Conservation (phyloP, 192 early-diverging fungal species). For the Backusella sp. region DNA sequence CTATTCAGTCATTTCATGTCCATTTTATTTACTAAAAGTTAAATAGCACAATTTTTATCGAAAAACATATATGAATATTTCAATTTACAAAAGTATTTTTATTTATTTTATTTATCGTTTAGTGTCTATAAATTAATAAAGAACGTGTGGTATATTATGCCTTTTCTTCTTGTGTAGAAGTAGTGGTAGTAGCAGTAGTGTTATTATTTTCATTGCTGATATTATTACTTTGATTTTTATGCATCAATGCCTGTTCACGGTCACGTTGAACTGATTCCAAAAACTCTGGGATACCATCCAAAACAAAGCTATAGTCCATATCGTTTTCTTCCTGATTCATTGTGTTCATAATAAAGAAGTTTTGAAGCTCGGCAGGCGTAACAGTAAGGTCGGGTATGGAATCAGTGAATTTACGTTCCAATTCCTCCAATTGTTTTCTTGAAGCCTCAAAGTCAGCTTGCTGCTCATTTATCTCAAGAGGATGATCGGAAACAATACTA, state of each 20-base stretch:
- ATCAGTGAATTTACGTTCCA: neutral
- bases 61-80: neutral
- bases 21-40: neutral
- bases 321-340: conserved; percentile 1
- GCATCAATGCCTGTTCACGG: conserved; percentile 25
- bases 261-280: conserved; percentile 23
- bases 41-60: no score
- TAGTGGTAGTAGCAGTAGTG: neutral
- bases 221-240: conserved; percentile 6
- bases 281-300: conserved; percentile 18
- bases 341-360: conserved; percentile 31
- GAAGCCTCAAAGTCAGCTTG: neutral
- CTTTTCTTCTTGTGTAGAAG: neutral
- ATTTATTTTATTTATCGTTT: neutral
- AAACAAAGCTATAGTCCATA: neutral
- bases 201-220: neutral
- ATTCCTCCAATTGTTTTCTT: neutral
- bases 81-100: neutral
- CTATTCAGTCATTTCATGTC: neutral
- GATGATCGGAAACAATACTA: neutral
- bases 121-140: neutral
- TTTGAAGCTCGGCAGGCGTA: conserved; percentile 32
- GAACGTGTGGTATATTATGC: neutral
- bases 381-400: conserved; percentile 17
- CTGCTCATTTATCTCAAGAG: neutral